Base-by-base conservation (phyloP, 164 flowering plant genomes). In the Kalanchoe fedtschenkoi region DNA sequence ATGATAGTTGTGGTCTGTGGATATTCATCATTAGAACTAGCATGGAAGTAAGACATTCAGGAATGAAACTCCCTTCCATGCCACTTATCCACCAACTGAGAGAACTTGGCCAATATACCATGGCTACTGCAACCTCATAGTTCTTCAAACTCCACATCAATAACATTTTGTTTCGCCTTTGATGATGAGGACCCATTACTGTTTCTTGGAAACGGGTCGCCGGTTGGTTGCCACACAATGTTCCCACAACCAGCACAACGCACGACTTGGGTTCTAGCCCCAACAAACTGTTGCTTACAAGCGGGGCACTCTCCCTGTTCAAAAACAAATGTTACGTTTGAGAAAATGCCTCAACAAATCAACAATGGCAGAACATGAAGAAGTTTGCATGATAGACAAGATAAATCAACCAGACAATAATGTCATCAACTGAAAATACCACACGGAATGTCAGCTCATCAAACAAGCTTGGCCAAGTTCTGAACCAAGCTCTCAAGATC, bases 271-370 rank as follows among this genome's bases (percentile, higher is more conserved):
- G 65, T 84, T 65, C 78, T 78, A 67, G 71, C 69, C 29, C 96
- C 98, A 60, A 72, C 65, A 69, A 92, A 92, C 67, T 70, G 79
- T 74, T 72, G 75, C 72, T 73, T 83, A 70, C 98, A 92, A 63
- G 96, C 83, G 41, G 95, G 98, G 66, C 98, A 92, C n/a, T 75
- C 70, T 10, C 98, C 98, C 98, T 89, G 84, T 65, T 37, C 63
- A 63, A 34, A 39, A 51, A 37, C 6, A 37, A 8, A 5, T 9
- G 39, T 37, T 37, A 37, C n/a, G 39, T 37, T 37, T 37, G 11
- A 5, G 11, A 0, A 1, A 37, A 2, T 37, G 39, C 5, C 8
- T 37, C 13, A 37, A 5, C 13, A 37, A 8, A 37, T 37, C 39
- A 37, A 37, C 14, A 37, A 37, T 9, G 39, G 14, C 11, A 9